phyloP scores from a whole-genome alignment of 2,329 filamentous ascomycete species.

The Aspergillus aculeatinus region DNA sequence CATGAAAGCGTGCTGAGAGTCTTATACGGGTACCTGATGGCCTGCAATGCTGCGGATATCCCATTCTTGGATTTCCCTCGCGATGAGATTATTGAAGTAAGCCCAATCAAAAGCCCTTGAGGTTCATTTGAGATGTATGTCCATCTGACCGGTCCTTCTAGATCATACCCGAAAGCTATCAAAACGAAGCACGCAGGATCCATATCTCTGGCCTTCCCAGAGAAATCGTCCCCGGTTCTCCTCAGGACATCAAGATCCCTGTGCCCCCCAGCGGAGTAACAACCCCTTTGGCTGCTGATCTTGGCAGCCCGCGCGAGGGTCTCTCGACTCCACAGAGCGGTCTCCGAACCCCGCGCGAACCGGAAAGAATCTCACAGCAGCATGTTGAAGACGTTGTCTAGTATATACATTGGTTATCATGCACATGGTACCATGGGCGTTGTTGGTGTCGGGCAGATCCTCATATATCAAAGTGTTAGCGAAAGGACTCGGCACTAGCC shows the following conservation, averaged over 20 bases:
- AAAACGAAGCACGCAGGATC: constrained; percentile 91
- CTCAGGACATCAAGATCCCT: constrained; percentile 77
- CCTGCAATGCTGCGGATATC: constrained; percentile 92
- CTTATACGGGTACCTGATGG: constrained; percentile 97
- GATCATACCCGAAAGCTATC: constrained; percentile 96
- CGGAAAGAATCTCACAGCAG: constrained; percentile 45
- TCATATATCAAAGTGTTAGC: constrained; percentile 2
- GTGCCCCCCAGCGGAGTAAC: constrained; percentile 59
- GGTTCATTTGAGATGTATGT: neutral
- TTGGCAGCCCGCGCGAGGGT: constrained; percentile 42
- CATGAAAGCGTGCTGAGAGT: constrained; percentile 97
- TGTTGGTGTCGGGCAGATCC: neutral
- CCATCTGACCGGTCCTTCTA: constrained; percentile 29
- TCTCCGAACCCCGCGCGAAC: constrained; percentile 43
- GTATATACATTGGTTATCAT: constrained; percentile 10
- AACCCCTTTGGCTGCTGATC: constrained; percentile 45
- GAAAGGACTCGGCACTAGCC: constrained; percentile 54
- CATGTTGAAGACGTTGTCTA: constrained; percentile 48
- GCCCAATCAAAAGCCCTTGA: constrained; percentile 14
- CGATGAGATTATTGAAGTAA: constrained; percentile 90
- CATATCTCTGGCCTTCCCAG: constrained; percentile 70
- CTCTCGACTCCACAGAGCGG: constrained; percentile 46
- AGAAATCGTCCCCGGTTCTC: constrained; percentile 70
- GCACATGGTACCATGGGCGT: constrained; percentile 5
- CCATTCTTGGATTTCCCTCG: constrained; percentile 90